These are phyloP conservation scores for Chamaecrista fasciculata DNA, from an alignment of 306 rosid species.

Conservation along the genomic window DNA sequence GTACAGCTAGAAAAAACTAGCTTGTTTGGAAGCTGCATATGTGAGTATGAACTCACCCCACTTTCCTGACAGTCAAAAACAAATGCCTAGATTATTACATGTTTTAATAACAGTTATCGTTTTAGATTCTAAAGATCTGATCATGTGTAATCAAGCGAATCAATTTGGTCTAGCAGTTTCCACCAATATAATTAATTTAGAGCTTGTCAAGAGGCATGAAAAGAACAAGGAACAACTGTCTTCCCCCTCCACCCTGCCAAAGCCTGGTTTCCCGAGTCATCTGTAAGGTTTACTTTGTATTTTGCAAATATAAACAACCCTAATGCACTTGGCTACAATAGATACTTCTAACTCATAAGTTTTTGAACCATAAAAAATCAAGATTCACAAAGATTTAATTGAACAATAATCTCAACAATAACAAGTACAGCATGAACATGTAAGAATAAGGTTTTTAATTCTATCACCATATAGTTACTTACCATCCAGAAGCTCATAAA, in stretches of 20 bases:
- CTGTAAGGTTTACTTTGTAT: not conserved
- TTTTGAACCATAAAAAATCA: not conserved
- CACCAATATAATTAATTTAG: not conserved
- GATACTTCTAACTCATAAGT: not conserved
- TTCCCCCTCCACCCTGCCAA: not conserved
- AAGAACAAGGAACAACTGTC: not conserved
- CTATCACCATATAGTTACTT: conserved; percentile 26
- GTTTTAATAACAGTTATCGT: not conserved
- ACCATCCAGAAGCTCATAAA: conserved; percentile 93
- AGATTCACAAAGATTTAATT: not conserved
- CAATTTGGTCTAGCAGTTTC: not conserved
- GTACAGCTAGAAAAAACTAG: not conserved
- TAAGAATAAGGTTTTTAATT: not conserved
- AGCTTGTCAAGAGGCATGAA: not conserved
- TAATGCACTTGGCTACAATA: conserved; percentile 14
- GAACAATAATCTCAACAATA: not conserved
- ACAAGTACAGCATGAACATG: not conserved
- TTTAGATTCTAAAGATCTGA: not conserved
- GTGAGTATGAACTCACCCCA: not conserved
- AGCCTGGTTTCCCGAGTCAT: not conserved
- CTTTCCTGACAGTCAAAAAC: conserved; percentile 7
- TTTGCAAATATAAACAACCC: conserved; percentile 19
- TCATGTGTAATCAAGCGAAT: not conserved
- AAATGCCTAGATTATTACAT: conserved; percentile 8
- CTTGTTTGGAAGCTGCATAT: conserved; percentile 11